These are phyloP conservation scores for Ceratobasidium sp. DNA, from an alignment of 1,284 basidiomycete genomes.

Conservation along the genomic window DNA sequence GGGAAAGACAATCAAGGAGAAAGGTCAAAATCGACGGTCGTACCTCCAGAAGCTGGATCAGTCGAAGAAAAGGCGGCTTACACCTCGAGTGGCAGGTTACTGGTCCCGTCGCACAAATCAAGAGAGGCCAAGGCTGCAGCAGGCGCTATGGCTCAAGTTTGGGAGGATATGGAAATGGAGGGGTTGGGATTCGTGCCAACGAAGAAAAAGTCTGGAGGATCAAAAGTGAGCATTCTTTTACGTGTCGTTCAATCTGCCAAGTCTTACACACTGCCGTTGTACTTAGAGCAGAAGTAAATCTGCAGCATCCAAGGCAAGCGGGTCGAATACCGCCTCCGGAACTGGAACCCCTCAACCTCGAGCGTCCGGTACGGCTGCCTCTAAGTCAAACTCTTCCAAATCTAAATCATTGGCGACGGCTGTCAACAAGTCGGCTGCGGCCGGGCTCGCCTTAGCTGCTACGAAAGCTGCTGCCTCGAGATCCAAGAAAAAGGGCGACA, in stretches of 20 bases:
- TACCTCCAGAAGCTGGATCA: neutral
- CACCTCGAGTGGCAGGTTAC: conserved; percentile 31
- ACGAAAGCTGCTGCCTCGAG: conserved; percentile 18
- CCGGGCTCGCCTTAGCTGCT: conserved; percentile 27
- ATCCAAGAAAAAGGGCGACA: conserved; percentile 34
- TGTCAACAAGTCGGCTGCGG: conserved; percentile 28
- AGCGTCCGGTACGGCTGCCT: neutral
- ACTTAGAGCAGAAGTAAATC: conserved; percentile 20
- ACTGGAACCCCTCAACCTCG: conserved; percentile 32
- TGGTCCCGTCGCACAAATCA: conserved; percentile 33
- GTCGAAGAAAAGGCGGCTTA: conserved; percentile 19
- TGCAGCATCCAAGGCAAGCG: conserved; percentile 18
- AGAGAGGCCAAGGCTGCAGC: conserved; percentile 32
- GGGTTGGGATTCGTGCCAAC: neutral
- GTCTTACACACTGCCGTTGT: neutral
- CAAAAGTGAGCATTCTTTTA: conserved; percentile 6
- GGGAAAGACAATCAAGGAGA: neutral
- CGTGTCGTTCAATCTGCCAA: neutral
- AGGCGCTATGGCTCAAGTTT: conserved; percentile 24
- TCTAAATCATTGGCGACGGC: conserved; percentile 28
- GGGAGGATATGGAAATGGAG: conserved; percentile 36
- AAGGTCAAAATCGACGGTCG: neutral
- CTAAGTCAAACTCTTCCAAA: conserved; percentile 26
- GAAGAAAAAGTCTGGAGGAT: conserved; percentile 28
- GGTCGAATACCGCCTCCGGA: conserved; percentile 16